phyloP scores from a whole-genome alignment of 768 basidiomycete genomes.

The Lyophyllum decastes region DNA sequence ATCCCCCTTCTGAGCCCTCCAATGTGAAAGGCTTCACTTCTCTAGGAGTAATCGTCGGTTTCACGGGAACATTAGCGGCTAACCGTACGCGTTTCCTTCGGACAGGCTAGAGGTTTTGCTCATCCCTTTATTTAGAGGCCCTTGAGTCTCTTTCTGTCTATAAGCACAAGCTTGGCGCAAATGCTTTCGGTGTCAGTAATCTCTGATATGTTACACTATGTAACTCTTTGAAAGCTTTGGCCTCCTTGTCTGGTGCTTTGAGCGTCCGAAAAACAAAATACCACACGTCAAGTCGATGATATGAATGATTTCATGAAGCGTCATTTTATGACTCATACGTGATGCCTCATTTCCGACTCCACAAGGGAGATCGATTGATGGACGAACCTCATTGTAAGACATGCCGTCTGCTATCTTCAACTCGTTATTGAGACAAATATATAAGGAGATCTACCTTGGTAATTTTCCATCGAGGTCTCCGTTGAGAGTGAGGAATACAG shows the following conservation, averaged over 20 bases:
- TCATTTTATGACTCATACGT: no score
- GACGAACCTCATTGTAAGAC: no score
- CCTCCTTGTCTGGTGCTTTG: not conserved
- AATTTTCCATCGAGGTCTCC: no score
- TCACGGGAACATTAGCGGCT: not conserved
- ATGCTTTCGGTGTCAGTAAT: not conserved
- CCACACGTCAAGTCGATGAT: no score
- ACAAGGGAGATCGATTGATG: no score
- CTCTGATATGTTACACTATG: not conserved
- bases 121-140: not conserved
- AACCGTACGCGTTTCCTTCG: not conserved
- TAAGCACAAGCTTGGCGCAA: not conserved
- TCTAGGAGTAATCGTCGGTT: constrained; percentile 4
- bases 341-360: no score
- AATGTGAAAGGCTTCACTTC: constrained; percentile 1
- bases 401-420: no score
- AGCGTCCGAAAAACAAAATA: no score
- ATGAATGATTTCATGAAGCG: no score
- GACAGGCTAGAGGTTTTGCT: not conserved
- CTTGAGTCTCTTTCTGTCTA: not conserved
- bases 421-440: no score
- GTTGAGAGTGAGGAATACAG: no score
- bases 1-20: not conserved
- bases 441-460: no score
- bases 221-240: not conserved